These are phyloP conservation scores for Vitis riparia DNA, from an alignment of 164 flowering plant species.

Conservation along the genomic window DNA sequence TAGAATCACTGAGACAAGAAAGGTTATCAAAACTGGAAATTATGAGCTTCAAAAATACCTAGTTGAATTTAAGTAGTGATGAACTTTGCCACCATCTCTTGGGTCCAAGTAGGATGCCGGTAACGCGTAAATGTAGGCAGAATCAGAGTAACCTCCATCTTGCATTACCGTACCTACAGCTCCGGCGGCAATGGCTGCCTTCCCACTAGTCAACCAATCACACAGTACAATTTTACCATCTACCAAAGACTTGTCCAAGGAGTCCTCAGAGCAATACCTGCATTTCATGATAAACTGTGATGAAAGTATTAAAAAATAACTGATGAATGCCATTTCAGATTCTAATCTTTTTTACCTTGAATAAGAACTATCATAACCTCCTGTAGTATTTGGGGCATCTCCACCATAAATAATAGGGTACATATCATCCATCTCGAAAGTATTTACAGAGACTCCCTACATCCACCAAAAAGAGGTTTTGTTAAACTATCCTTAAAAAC, in stretches of 20 bases:
- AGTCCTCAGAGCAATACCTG: not conserved
- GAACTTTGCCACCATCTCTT: not conserved
- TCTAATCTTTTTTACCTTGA: not conserved
- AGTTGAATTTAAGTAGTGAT: not conserved
- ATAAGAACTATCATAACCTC: not conserved
- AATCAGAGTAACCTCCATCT: not conserved
- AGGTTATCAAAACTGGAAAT: too few relatives aligned
- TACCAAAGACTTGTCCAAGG: not conserved
- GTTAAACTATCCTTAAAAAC: too few relatives aligned
- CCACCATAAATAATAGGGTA: slow-evolving; percentile 12
- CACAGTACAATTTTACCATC: slow-evolving; percentile 6
- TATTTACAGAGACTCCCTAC: slow-evolving; percentile 9
- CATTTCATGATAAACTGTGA: not conserved
- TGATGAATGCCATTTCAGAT: too few relatives aligned
- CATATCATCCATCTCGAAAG: slow-evolving; percentile 4
- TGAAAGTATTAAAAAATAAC: not conserved
- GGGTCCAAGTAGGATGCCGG: not conserved
- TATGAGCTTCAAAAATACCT: too few relatives aligned
- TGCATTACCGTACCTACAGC: not conserved
- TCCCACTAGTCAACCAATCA: not conserved
- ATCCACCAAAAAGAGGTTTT: not conserved
- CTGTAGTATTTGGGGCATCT: not conserved
- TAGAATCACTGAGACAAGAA: too few relatives aligned
- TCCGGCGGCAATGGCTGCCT: not conserved
- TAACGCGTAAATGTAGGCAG: not conserved